Evolutionary conservation across 768 basidiomycete species (phyloP).

Genomic region (Pulveroboletus sp.): DNA sequence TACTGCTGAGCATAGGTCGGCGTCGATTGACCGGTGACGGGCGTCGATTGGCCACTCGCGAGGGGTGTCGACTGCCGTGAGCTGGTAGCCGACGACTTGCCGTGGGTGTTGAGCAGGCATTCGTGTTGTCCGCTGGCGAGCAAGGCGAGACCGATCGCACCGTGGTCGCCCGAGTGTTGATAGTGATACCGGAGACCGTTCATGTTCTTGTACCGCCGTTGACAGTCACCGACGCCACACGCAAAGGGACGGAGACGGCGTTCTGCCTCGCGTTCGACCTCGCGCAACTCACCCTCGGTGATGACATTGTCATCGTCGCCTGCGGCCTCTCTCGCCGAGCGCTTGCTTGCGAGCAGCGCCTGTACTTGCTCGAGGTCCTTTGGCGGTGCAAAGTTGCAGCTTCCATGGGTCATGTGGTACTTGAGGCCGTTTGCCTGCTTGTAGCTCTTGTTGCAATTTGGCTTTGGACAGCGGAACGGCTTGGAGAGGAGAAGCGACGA

Average conservation of each 20-base stretch:
- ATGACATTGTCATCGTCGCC: slow-evolving; percentile 44
- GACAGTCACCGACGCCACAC: slow-evolving; percentile 84
- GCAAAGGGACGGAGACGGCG: slow-evolving; percentile 79
- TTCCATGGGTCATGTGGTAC: slow-evolving; percentile 91
- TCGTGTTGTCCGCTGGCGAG: slow-evolving; percentile 74
- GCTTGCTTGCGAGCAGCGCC: slow-evolving; percentile 57
- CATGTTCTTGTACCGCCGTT: slow-evolving; percentile 96
- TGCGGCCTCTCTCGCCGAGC: slow-evolving; percentile 36
- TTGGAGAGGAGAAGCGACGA: slow-evolving; percentile 71
- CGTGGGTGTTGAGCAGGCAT: slow-evolving; percentile 40
- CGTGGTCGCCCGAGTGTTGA: slow-evolving; percentile 94
- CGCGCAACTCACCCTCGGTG: slow-evolving; percentile 61
- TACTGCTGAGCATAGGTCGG: slow-evolving; percentile 33
- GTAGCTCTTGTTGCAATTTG: slow-evolving; percentile 94
- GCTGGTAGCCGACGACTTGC: slow-evolving; percentile 29
- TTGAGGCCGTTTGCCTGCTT: slow-evolving; percentile 95
- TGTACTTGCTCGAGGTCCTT: slow-evolving; percentile 80
- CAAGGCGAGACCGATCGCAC: slow-evolving; percentile 80
- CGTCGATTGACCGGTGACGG: slow-evolving; percentile 28
- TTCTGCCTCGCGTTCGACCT: slow-evolving; percentile 84
- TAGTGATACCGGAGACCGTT: slow-evolving; percentile 96
- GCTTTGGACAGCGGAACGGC: slow-evolving; percentile 91
- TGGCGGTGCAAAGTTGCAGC: slow-evolving; percentile 90
- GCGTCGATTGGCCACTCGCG: slow-evolving; percentile 31
- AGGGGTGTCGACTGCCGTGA: slow-evolving; percentile 33